Conservation (phyloP, 192 early-diverging fungal genomes). For the Physocladia obscura region DNA sequence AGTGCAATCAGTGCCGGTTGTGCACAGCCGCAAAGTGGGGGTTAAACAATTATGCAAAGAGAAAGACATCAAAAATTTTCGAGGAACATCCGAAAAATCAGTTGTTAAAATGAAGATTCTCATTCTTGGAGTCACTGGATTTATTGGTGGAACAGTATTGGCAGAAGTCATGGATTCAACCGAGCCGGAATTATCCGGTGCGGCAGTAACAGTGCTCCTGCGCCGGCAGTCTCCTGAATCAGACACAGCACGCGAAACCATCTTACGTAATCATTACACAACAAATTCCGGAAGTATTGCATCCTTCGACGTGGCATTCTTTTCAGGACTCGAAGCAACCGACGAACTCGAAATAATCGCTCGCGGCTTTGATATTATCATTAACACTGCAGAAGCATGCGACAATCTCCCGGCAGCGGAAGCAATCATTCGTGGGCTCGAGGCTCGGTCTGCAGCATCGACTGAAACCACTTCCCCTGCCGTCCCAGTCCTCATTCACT, state of each 20-base stretch:
- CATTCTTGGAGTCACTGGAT: slow-evolving; percentile 32
- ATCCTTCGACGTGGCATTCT: neutral
- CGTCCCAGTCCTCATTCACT: slow-evolving; percentile 10
- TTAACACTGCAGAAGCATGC: slow-evolving; percentile 36
- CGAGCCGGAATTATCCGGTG: slow-evolving; percentile 8
- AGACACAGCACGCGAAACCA: neutral
- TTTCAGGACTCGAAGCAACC: neutral
- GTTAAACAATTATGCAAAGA: no score
- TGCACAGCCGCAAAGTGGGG: no score
- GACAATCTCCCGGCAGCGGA: slow-evolving; percentile 32
- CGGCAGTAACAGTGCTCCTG: slow-evolving; percentile 17
- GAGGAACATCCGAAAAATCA: no score
- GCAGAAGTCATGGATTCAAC: neutral
- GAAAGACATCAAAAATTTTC: no score
- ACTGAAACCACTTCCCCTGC: neutral
- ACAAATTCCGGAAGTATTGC: no score
- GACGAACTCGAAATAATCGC: neutral
- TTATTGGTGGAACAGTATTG: slow-evolving; percentile 36
- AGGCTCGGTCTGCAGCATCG: neutral
- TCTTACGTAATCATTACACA: neutral
- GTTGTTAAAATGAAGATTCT: no score
- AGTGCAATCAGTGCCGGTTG: no score
- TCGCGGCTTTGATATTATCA: slow-evolving; percentile 23
- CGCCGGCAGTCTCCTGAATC: neutral
- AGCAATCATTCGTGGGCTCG: slow-evolving; percentile 30